Conservation (phyloP, 2,329 filamentous ascomycete genomes). For the Penicillium italicum region DNA sequence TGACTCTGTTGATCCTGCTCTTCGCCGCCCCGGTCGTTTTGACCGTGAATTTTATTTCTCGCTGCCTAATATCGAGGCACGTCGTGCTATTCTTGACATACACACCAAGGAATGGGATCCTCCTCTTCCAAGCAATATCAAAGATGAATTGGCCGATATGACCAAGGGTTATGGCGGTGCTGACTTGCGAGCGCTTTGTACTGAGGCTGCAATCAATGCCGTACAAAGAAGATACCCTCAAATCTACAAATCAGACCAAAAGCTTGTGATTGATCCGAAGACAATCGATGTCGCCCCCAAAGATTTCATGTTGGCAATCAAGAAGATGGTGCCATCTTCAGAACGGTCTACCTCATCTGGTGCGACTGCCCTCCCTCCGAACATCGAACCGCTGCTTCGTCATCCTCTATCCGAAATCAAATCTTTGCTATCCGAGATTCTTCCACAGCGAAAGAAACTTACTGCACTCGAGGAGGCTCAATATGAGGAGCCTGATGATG, state of each 20-base stretch:
- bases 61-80: slow-evolving; percentile 73
- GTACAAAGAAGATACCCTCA: slow-evolving; percentile 95
- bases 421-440: slow-evolving; percentile 64
- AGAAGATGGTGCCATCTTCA: slow-evolving; percentile 93
- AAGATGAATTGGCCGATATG: slow-evolving; percentile 72
- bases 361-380: slow-evolving; percentile 73
- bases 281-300: slow-evolving; percentile 84
- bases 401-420: slow-evolving; percentile 69
- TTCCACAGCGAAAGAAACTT: slow-evolving; percentile 80
- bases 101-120: slow-evolving; percentile 92
- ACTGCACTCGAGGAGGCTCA: slow-evolving; percentile 93
- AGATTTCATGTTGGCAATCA: slow-evolving; percentile 95
- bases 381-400: slow-evolving; percentile 76
- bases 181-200: slow-evolving; percentile 88
- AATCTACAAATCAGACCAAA: slow-evolving; percentile 87
- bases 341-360: slow-evolving; percentile 83
- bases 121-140: slow-evolving; percentile 70
- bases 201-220: slow-evolving; percentile 90
- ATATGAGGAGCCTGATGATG: slow-evolving; percentile 78
- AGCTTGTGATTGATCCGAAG: slow-evolving; percentile 79
- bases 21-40: slow-evolving; percentile 89
- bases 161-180: slow-evolving; percentile 97
- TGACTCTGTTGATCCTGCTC: slow-evolving; percentile 93
- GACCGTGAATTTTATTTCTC: slow-evolving; percentile 98
- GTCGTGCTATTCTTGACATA: slow-evolving; percentile 86